Percentiles rank a stretch among this genome's conserved stretches.
These are phyloP conservation scores for Funneliformis geosporum DNA, from an alignment of 192 early-diverging fungal species.

Conservation along the genomic window DNA sequence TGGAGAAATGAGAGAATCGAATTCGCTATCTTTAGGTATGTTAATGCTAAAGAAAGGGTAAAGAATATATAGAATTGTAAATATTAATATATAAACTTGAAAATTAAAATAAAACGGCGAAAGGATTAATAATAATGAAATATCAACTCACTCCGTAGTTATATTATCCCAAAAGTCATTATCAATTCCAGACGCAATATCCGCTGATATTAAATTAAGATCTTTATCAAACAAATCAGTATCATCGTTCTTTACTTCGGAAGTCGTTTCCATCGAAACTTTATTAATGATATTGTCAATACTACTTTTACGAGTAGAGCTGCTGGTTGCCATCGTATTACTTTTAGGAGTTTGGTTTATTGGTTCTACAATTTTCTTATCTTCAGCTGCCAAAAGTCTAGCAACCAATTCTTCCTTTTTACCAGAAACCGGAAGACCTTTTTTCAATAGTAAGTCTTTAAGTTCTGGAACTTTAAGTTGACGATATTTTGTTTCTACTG, in stretches of 20 bases:
- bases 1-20: conserved; percentile 13
- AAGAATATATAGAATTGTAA: background rate
- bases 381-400: conserved; percentile 49
- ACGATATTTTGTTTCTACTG: conserved; percentile 37
- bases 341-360: background rate
- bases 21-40: conserved; percentile 1
- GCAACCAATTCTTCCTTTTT: conserved; percentile 70
- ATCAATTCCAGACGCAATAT: conserved; percentile 38
- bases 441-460: conserved; percentile 57
- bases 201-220: background rate
- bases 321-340: background rate
- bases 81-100: background rate
- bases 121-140: no score
- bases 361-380: background rate
- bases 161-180: conserved; percentile 45
- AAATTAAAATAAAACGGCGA: no score
- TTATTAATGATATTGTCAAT: background rate
- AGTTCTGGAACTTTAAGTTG: conserved; percentile 59
- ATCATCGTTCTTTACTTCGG: no score
- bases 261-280: background rate
- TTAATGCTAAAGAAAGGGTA: background rate
- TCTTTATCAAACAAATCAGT: conserved; percentile 28
- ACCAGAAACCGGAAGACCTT: conserved; percentile 56
- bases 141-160: conserved; percentile 36
- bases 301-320: background rate